phyloP scores from a whole-genome alignment of 2,329 filamentous ascomycete species.

The Fusarium tupiense region DNA sequence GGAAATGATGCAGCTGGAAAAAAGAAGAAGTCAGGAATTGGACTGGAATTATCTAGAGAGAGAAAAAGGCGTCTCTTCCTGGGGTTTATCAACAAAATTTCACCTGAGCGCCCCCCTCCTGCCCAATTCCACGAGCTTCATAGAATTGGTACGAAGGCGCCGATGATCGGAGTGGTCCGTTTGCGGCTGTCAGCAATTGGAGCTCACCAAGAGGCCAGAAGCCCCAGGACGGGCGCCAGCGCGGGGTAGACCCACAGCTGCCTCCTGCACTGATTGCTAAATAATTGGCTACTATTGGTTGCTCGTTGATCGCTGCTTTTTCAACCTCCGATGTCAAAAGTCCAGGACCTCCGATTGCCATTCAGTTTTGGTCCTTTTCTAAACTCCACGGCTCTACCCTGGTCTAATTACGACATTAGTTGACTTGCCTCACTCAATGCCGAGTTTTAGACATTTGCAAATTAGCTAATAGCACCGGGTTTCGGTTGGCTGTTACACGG shows the following conservation, averaged over 20 bases:
- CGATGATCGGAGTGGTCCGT: slow-evolving; percentile 46
- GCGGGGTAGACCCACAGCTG: slow-evolving; percentile 42
- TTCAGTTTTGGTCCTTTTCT: slow-evolving; percentile 2
- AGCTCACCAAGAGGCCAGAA: slow-evolving; percentile 37
- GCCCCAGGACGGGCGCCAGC: slow-evolving; percentile 35
- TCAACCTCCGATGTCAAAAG: slow-evolving; percentile 41
- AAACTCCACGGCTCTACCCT: slow-evolving; percentile 15
- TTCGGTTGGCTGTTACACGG: neutral
- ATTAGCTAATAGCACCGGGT: neutral
- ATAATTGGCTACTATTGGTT: slow-evolving; percentile 38
- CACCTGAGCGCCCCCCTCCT: slow-evolving; percentile 26
- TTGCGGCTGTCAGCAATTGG: slow-evolving; percentile 40
- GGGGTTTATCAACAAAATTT: slow-evolving; percentile 44
- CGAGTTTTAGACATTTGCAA: neutral
- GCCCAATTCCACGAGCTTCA: slow-evolving; percentile 39
- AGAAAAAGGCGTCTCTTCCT: slow-evolving; percentile 29
- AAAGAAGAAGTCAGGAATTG: slow-evolving; percentile 3
- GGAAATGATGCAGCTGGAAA: neutral
- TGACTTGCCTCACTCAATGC: neutral
- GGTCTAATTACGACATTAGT: slow-evolving; percentile 30
- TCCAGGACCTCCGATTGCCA: slow-evolving; percentile 15
- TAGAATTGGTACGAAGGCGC: slow-evolving; percentile 34
- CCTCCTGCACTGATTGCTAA: slow-evolving; percentile 45
- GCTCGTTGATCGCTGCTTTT: slow-evolving; percentile 32
- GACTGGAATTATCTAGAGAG: slow-evolving; percentile 11